Conservation (phyloP, 305 asterid species). For the Fraxinus dipetala region DNA sequence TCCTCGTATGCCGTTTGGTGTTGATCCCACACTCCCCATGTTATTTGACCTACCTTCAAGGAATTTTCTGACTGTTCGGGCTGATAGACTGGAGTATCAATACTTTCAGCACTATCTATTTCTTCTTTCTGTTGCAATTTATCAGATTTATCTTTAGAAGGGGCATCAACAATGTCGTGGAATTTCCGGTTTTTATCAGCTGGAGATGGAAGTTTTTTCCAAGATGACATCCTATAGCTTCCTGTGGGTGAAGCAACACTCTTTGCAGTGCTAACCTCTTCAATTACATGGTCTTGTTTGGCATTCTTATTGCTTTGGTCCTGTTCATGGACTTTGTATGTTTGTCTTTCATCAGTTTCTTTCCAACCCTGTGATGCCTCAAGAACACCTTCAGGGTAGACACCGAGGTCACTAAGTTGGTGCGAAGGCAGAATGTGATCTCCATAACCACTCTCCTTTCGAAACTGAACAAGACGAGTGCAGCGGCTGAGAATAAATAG, state of each 20-base stretch:
- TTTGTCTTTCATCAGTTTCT: constrained; percentile 34
- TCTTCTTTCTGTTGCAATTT: constrained; percentile 39
- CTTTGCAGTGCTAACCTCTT: constrained; percentile 66
- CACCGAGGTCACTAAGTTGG: constrained; percentile 89
- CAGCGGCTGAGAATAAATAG: constrained; percentile 92
- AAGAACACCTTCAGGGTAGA: constrained; percentile 58
- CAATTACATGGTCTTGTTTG: constrained; percentile 47
- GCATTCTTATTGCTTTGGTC: constrained; percentile 29
- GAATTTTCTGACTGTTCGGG: constrained; percentile 47
- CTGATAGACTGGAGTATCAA: constrained; percentile 36
- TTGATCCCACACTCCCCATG: constrained; percentile 84
- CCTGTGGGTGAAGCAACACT: constrained; percentile 70
- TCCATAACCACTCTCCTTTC: constrained; percentile 86
- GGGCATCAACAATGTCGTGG: constrained; percentile 44
- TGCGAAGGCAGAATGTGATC: constrained; percentile 58
- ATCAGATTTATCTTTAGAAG: constrained; percentile 45
- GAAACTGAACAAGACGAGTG: constrained; percentile 92
- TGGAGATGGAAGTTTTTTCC: constrained; percentile 91
- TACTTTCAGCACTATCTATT: constrained; percentile 36
- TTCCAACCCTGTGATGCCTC: constrained; percentile 33
- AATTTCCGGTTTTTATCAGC: constrained; percentile 60
- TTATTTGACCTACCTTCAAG: constrained; percentile 42
- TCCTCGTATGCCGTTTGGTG: constrained; percentile 70
- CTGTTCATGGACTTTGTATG: constrained; percentile 38
- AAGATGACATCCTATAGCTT: constrained; percentile 85